These are phyloP conservation scores for Diplodia scrobiculata DNA, from an alignment of 2,329 filamentous ascomycete species.

Conservation along the genomic window DNA sequence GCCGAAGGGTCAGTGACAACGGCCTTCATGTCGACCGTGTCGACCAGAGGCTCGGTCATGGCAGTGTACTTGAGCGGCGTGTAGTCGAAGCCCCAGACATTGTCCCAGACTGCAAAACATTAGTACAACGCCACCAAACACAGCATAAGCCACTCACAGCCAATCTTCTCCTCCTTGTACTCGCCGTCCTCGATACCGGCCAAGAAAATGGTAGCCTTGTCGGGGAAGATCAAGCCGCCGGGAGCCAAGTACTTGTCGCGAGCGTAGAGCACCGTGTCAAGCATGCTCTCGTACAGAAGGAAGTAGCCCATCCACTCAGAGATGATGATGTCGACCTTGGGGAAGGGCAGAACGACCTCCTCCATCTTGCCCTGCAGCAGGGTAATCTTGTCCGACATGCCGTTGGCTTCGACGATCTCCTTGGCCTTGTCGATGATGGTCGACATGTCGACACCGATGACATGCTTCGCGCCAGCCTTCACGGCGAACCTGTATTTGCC, in stretches of 20 bases:
- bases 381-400: slow-evolving; percentile 93
- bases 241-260: slow-evolving; percentile 83
- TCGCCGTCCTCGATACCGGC: slow-evolving; percentile 98
- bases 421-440: slow-evolving; percentile 98
- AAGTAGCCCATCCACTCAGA: slow-evolving; percentile 99
- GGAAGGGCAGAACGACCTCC: slow-evolving; percentile 88
- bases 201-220: slow-evolving; percentile 97
- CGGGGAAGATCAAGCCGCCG: slow-evolving; percentile 93
- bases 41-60: slow-evolving; percentile 91
- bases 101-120: slow-evolving; percentile 81
- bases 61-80: slow-evolving; percentile 89
- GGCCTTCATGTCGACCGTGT: slow-evolving; percentile 96
- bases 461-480: slow-evolving; percentile 94
- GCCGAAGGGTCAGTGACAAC: slow-evolving; percentile 88
- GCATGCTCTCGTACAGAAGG: slow-evolving; percentile 96
- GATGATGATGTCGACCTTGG: slow-evolving; percentile 98
- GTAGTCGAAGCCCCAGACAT: slow-evolving; percentile 98
- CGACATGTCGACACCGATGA: slow-evolving; percentile 99
- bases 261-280: slow-evolving; percentile 96
- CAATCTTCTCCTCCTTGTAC: slow-evolving; percentile 99
- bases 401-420: slow-evolving; percentile 91
- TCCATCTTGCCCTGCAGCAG: slow-evolving; percentile 99
- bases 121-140: slow-evolving; percentile 30
- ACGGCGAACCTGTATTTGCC: slow-evolving; percentile 77
- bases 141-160: slow-evolving; percentile 66